phyloP scores from a whole-genome alignment of 192 early-diverging fungal species.

The Entomortierella parvispora region DNA sequence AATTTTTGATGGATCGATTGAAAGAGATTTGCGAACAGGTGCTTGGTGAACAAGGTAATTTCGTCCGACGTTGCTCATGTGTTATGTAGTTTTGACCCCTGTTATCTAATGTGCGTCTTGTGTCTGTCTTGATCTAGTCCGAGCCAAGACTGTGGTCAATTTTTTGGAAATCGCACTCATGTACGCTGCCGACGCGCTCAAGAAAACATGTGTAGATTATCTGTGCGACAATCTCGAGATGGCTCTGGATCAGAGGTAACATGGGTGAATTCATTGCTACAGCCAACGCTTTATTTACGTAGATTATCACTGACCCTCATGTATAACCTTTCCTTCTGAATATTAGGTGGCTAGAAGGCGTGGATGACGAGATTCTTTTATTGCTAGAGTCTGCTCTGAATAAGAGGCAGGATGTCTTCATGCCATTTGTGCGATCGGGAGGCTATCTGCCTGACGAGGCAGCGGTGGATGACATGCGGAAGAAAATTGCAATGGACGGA shows the following conservation, averaged over 20 bases:
- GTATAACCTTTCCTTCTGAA: neutral
- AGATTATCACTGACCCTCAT: neutral
- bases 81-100: neutral
- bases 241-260: conserved; percentile 55
- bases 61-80: conserved; percentile 22
- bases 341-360: conserved; percentile 31
- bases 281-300: neutral
- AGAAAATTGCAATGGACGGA: conserved; percentile 7
- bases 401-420: conserved; percentile 20
- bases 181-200: conserved; percentile 60
- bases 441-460: conserved; percentile 19
- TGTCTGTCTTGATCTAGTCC: conserved; percentile 17
- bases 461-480: conserved; percentile 4
- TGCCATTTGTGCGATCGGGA: conserved; percentile 33
- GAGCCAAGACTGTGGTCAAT: conserved; percentile 60
- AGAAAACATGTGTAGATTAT: conserved; percentile 65
- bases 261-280: neutral
- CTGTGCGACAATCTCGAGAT: conserved; percentile 56
- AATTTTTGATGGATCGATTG: conserved; percentile 64
- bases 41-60: conserved; percentile 40
- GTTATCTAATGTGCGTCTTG: neutral
- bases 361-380: conserved; percentile 20
- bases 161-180: conserved; percentile 65
- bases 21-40: conserved; percentile 54
- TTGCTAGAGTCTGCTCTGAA: conserved; percentile 29